Evolutionary conservation across 345 rosid species (phyloP).

Genomic region (Camelina sativa): DNA sequence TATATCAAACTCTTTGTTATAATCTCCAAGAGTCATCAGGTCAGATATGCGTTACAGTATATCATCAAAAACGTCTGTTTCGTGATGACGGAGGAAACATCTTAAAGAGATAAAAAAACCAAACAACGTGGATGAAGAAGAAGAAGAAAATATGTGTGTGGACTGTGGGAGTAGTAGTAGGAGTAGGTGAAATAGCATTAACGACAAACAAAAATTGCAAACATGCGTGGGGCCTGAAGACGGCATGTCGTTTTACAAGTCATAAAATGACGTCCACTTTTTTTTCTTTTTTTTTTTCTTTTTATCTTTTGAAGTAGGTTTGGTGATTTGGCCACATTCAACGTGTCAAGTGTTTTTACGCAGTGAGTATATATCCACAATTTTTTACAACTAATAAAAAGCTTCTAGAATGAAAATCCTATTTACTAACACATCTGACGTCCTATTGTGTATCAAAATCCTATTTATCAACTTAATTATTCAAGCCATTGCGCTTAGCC

Average conservation of each 20-base stretch:
- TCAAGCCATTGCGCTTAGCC: neutral
- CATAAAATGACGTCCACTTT: slow-evolving; percentile 40
- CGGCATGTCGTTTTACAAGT: slow-evolving; percentile 40
- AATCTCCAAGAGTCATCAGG: no score
- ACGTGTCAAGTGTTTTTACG: slow-evolving; percentile 11
- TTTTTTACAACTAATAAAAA: no score
- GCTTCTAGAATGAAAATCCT: slow-evolving; percentile 20
- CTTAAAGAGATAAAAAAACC: neutral
- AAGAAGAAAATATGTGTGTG: slow-evolving; percentile 17
- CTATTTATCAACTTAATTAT: neutral
- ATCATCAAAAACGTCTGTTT: neutral
- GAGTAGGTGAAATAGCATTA: slow-evolving; percentile 38
- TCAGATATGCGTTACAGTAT: no score
- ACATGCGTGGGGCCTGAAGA: slow-evolving; percentile 40
- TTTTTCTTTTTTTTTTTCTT: neutral
- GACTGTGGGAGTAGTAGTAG: neutral
- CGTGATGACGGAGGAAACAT: neutral
- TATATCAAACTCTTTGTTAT: no score
- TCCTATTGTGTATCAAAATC: no score
- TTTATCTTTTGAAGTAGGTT: slow-evolving; percentile 10
- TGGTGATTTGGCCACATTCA: slow-evolving; percentile 27
- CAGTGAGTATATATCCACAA: neutral
- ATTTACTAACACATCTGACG: neutral
- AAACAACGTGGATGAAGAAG: neutral
- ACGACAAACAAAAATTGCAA: neutral